Evolutionary conservation across 129 eudicot genomes (phyloP), one percentile per base, ranked within the genome.

Genomic region (Ambrosia trifida): DNA sequence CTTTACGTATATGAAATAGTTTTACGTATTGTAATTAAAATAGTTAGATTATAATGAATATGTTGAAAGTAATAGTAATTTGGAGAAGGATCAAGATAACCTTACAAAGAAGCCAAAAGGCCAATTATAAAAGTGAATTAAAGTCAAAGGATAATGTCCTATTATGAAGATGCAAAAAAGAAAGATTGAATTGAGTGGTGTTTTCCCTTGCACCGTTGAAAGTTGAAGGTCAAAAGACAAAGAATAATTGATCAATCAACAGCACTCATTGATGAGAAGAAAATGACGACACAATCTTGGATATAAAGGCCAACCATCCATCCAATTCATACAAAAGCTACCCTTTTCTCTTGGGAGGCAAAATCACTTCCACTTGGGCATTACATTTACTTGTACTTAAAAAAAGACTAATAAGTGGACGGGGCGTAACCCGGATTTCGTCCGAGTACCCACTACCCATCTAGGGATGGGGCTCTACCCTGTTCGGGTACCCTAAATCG

Each of bases 31-130:
- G n/a, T 62, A 36, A 24, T 44, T 46, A 4, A 46, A 46, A 45
- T 12, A 63, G 49, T 63, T 19, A 43, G 31, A 17, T 14, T 63
- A 38, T 7, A 4, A 60, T 19, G 0, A 2, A 13, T 35, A 33
- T 52, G 32, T 8, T 17, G 9, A 3, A 24, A 41, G 24, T 0
- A 40, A 28, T 40, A 32, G 31, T 59, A 36, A 47, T 33, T 47
- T 32, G 10, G n/a, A 0, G 19, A 73, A 73, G 40, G 72, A 74
- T 74, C 76, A 74, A 65, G 13, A 24, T 64, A 74, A 65, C 79
- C 79, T 74, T 74, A 74, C 72, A 74, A 52, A 74, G 57, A 65
- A 74, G 31, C 72, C 46, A 65, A 74, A 65, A 74, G 79, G 57
- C 46, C 79, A 74, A 10, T 64, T 54, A 64, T 9, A 74, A 74